Base-by-base conservation (phyloP, 75 land plant genomes). In the Sequoia sempervirens region DNA sequence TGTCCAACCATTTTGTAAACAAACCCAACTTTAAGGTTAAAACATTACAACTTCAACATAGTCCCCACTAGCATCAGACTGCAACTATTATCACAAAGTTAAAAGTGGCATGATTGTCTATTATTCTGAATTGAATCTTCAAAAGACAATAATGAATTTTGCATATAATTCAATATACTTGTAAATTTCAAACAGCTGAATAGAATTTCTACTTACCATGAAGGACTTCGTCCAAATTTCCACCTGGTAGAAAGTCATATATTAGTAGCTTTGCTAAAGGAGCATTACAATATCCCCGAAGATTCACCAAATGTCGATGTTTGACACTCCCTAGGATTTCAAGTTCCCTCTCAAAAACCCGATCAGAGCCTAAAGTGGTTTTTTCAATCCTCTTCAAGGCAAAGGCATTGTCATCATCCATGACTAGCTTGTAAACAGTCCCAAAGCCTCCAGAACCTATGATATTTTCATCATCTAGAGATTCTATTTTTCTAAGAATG, bases 371-470 rank as follows among this genome's bases (percentile, higher is more conserved):
- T 76, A 90, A 89, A 89, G 94, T 89, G 17, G 90, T 80, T 82
- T 95, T 97, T 53, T 88, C 83, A 79, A 97, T 94, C 82, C 85
- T 92, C 84, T 97, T 97, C 80, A 97, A 91, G 4, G 99, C 96
- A 90, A 97, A 97, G n/a, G 90, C 86, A 76, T 88, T 92, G n/a
- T 96, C 95, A 90, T 97, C 98, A 87, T 97, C 96, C 96, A 97
- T 96, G 28, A 90, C 88, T 68, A 97, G 93, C 87, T 90, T 95
- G 94, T 95, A 97, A 2, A 97, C 98, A 32, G 91, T 94, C 80
- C 98, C 99, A 91, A 93, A 97, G 41, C 96, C 99, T 18, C 98
- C 98, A 86, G 89, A 85, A 75, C 98, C 97, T 53, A 96, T 89
- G 30, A 95, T 85, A 85, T 92, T 91, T 47, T 89, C 91, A 40